Conservation (phyloP, 2,329 filamentous ascomycete species). For the Nemania sp. region DNA sequence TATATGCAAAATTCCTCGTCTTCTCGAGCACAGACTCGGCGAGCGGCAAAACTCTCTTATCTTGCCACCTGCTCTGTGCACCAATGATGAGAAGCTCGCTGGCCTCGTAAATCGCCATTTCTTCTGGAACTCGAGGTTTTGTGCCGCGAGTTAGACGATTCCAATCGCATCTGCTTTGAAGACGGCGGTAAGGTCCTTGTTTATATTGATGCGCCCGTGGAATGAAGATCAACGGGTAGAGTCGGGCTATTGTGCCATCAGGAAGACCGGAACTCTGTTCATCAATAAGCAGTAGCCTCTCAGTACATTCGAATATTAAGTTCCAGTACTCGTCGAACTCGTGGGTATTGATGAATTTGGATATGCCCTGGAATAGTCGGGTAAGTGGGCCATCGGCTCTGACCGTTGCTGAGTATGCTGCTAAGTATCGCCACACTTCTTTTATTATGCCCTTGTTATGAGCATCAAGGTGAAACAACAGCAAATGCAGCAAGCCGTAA, state of each 20-base stretch:
- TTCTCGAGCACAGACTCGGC: constrained; percentile 34
- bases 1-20: constrained; percentile 34
- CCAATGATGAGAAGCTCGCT: constrained; percentile 35
- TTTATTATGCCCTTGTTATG: constrained; percentile 36
- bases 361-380: constrained; percentile 35
- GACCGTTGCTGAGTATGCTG: constrained; percentile 33
- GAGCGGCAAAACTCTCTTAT: constrained; percentile 30
- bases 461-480: constrained; percentile 36
- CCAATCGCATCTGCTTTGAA: constrained; percentile 37
- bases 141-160: constrained; percentile 27
- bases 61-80: constrained; percentile 32
- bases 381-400: constrained; percentile 32
- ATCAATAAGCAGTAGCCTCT: constrained; percentile 34
- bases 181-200: constrained; percentile 32
- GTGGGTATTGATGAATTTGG: constrained; percentile 35
- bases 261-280: constrained; percentile 34
- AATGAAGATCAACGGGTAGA: constrained; percentile 37
- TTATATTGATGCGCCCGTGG: constrained; percentile 35
- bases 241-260: constrained; percentile 33
- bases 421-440: constrained; percentile 37
- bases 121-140: constrained; percentile 32
- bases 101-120: constrained; percentile 33
- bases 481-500: constrained; percentile 34
- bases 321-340: constrained; percentile 38
- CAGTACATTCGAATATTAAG: constrained; percentile 37